Conservation (phyloP, 305 asterid genomes). For the Solanum hybrid region DNA sequence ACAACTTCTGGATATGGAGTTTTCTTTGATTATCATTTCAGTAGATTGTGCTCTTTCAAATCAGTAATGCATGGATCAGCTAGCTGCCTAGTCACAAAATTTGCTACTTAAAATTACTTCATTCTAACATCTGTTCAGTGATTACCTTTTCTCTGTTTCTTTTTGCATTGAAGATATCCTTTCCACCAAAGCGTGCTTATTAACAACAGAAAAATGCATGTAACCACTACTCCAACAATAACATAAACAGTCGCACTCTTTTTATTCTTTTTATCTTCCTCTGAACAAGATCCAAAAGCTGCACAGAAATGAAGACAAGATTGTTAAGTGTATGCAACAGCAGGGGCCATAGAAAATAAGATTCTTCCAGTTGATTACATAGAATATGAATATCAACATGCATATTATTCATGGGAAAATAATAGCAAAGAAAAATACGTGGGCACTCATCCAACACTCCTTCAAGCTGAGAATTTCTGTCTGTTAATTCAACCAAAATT, state of each 20-base stretch:
- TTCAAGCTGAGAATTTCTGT: neutral
- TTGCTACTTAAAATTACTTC: neutral
- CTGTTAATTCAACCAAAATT: neutral
- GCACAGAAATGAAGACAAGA: slow-evolving; percentile 12
- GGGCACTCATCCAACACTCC: neutral
- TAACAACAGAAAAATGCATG: slow-evolving; percentile 21
- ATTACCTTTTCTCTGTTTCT: slow-evolving; percentile 40
- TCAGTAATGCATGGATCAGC: neutral
- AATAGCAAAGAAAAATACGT: neutral
- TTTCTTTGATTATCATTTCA: neutral
- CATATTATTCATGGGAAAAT: slow-evolving; percentile 1
- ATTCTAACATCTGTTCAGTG: neutral
- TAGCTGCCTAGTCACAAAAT: neutral
- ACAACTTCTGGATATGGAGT: neutral
- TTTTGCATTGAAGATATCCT: slow-evolving; percentile 32
- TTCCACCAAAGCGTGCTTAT: slow-evolving; percentile 64
- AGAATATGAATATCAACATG: neutral
- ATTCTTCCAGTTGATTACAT: neutral
- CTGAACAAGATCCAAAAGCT: slow-evolving; percentile 65
- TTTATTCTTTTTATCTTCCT: slow-evolving; percentile 42
- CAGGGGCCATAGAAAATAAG: neutral
- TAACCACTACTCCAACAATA: slow-evolving; percentile 36
- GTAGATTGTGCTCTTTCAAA: neutral
- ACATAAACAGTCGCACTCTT: slow-evolving; percentile 39
- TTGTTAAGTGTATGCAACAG: neutral